Evolutionary conservation across 2,329 filamentous ascomycete species (phyloP), one percentile per base, ranked within the genome.

Genomic region (Chalara sp.): DNA sequence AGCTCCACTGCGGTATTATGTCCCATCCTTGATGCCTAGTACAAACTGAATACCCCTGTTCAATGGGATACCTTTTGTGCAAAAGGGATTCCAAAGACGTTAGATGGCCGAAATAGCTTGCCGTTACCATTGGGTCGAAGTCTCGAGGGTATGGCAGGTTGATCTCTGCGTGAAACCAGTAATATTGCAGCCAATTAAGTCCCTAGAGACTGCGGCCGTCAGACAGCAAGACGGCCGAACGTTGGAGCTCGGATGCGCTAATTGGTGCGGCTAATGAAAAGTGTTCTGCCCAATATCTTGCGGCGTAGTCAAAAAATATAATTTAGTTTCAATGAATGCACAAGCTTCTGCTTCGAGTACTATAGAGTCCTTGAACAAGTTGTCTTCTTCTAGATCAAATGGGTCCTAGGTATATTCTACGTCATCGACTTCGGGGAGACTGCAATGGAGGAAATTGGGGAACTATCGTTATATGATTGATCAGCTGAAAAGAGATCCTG

Each of bases 201-300:
- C 57, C 60, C 37, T 52, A 58, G 1, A 44, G 13, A 31, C 32
- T 56, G 12, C 48, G 49, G 2, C 55, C 41, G 45, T 56, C 52
- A 10, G 50, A 53, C 10, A 56, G 39, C 2, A 31, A 1, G n/a
- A 49, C 7, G 3, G 32, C 42, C 6, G 46, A 39, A 21, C 49
- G n/a, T 44, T 53, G 37, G 1, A 54, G 43, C 10, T 48, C 46
- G 5, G 10, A 35, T 28, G 50, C 12, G 32, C 37, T 32, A 5
- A 39, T 2, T 6, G 37, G 6, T n/a, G 6, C 11, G 11, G 32
- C 30, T 32, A 42, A 51, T 21, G 32, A 44, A 56, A 61, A 67
- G 50, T 71, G 69, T 31, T 63, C 51, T 32, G 67, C 59, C 70
- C 68, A 72, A 57, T 70, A 53, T 29, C 58, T 56, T 1, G 69